Base-by-base conservation (phyloP, 2,329 filamentous ascomycete species). In the Xylariaceae sp. region DNA sequence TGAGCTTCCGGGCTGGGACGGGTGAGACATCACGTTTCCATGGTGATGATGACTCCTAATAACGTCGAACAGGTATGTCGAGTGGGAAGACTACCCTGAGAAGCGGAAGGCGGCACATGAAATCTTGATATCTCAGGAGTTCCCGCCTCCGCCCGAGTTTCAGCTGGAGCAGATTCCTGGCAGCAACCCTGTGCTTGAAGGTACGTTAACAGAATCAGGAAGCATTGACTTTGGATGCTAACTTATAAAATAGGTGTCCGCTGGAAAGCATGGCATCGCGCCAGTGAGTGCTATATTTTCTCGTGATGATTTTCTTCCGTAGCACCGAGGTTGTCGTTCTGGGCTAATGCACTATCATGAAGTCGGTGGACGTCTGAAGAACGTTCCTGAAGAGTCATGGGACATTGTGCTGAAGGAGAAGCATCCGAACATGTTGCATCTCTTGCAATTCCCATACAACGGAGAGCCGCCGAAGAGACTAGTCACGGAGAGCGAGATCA, bases 1-100 rank as follows among this genome's bases (percentile, higher is more conserved):
- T 47, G 64, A 69, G 55, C 10, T 65, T 4, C 56, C 60, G 4
- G 59, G 64, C n/a, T 67, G 65, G 67, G 51, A 64, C 17, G 62
- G 64, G 62, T 65, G 59, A 62, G 65, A 54, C 59, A 39, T 56
- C n/a, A 3, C 7, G 13, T 23, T 1, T n/a, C n/a, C 4, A 5
- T 58, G 2, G 17, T 2, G 9, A 30, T 2, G 51, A 55, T 48
- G 71, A 15, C 45, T 51, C 53, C 62, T 57, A 54, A 53, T 51
- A 71, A 13, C 45, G 47, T 56, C 62, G 75, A 1, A 4, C 42
- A 68, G 82, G 6, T 89, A 88, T 61, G 77, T 90, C 4, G 86
- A 88, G 66, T 88, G 86, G 86, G 86, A 88, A 68, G 78, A 83
- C 10, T 87, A 88, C 56, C 86, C 87, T 0, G 84, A 88, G 52